Percentiles rank a stretch among this genome's conserved stretches.
These are phyloP conservation scores for Didymella pomorum DNA, from an alignment of 2,329 filamentous ascomycete species.

Conservation along the genomic window DNA sequence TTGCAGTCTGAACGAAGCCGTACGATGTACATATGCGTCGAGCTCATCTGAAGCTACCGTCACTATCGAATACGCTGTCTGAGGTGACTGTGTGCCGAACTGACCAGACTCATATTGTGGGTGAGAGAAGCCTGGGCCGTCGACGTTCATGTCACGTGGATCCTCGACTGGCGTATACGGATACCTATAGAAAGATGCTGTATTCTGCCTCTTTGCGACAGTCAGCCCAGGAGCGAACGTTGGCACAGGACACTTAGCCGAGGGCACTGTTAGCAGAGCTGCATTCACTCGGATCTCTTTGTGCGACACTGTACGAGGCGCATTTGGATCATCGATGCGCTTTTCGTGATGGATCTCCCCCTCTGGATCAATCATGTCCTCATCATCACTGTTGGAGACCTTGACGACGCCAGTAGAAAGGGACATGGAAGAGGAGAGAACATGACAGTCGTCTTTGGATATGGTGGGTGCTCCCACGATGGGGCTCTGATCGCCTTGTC, in stretches of 20 bases:
- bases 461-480: background rate
- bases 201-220: background rate
- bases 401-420: background rate
- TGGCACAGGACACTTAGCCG: background rate
- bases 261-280: background rate
- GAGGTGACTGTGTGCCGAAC: background rate
- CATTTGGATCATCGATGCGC: background rate
- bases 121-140: background rate
- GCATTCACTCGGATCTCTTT: too few species aligned
- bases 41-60: background rate
- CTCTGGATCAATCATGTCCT: background rate
- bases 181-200: background rate
- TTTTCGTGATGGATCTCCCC: background rate
- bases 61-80: background rate
- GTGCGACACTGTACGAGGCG: background rate
- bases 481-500: background rate
- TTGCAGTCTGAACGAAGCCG: background rate
- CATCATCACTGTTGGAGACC: conserved; percentile 13
- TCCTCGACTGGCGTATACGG: background rate
- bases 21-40: background rate
- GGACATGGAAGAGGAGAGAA: background rate
- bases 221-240: background rate
- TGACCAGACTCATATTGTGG: background rate
- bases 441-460: background rate
- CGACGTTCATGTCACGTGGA: background rate